These are phyloP conservation scores for Epichloe scottii DNA, from an alignment of 2,329 filamentous ascomycete species.

Conservation along the genomic window DNA sequence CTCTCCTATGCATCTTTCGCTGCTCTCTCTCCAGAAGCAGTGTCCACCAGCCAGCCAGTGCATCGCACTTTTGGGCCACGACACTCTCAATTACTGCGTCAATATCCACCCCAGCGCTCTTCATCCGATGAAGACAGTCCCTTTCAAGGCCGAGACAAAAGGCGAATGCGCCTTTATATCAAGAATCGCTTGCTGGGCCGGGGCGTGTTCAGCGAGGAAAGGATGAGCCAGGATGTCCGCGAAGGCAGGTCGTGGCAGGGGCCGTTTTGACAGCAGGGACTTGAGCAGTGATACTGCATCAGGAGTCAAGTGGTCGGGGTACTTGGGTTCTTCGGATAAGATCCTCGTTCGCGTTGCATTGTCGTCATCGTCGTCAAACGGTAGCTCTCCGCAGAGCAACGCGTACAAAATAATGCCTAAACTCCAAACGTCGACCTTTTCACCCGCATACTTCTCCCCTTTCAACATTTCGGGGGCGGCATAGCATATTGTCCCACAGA, in stretches of 20 bases:
- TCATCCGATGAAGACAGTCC: constrained; percentile 84
- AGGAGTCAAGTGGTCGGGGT: constrained; percentile 64
- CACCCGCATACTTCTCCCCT: constrained; percentile 92
- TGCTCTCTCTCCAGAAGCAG: constrained; percentile 88
- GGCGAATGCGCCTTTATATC: constrained; percentile 68
- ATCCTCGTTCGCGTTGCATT: constrained; percentile 76
- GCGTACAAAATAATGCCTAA: constrained; percentile 77
- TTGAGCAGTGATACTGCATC: constrained; percentile 70
- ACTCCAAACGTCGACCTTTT: constrained; percentile 97
- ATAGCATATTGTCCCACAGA: constrained; percentile 95
- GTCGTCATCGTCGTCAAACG: constrained; percentile 94
- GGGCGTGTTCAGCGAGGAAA: constrained; percentile 77
- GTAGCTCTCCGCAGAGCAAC: constrained; percentile 70
- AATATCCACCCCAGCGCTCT: constrained; percentile 83
- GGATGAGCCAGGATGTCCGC: constrained; percentile 79
- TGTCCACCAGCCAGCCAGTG: constrained; percentile 91
- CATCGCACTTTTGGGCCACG: constrained; percentile 76
- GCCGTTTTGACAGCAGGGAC: constrained; percentile 77
- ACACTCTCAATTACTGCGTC: constrained; percentile 93
- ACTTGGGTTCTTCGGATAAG: constrained; percentile 72
- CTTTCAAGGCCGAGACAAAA: constrained; percentile 78
- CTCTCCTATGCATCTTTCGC: constrained; percentile 67
- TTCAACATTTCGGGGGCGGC: constrained; percentile 97
- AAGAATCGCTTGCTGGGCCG: constrained; percentile 78
- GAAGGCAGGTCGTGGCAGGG: constrained; percentile 67